A percentile compares a stretch with the other conserved stretches of the same genome.
These are phyloP conservation scores for Lentinula sp. DNA, from an alignment of 768 basidiomycete species.

Conservation along the genomic window DNA sequence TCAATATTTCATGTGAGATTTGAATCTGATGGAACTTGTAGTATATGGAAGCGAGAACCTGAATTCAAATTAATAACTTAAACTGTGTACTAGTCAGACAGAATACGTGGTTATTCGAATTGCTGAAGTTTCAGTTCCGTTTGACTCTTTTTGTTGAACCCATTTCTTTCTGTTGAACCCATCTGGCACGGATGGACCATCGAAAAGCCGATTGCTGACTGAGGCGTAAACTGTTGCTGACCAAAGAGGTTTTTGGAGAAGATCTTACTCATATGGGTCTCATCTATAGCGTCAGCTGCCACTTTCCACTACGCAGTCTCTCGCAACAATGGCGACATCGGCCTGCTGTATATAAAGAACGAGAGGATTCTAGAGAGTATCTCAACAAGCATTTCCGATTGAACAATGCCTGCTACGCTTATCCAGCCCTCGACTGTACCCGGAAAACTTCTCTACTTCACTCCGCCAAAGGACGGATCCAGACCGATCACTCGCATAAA, in stretches of 20 bases:
- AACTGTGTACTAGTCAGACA: too few relatives aligned
- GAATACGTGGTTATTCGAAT: not conserved
- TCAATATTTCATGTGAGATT: not conserved
- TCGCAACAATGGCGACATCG: slow-evolving; percentile 1
- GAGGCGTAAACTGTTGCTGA: not conserved
- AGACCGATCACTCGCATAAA: slow-evolving; percentile 22
- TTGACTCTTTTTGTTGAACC: not conserved
- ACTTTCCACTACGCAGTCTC: not conserved
- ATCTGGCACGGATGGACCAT: not conserved
- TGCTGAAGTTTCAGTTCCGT: not conserved
- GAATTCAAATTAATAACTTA: not conserved
- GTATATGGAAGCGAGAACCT: not conserved
- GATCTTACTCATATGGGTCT: not conserved
- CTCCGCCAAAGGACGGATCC: slow-evolving; percentile 21
- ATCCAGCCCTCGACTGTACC: slow-evolving; percentile 3
- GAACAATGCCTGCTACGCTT: slow-evolving; percentile 2
- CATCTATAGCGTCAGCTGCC: not conserved
- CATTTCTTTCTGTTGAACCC: too few relatives aligned
- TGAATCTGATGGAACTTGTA: not conserved
- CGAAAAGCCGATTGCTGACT: not conserved
- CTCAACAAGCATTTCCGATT: slow-evolving; percentile 34
- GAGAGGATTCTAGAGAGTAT: slow-evolving; percentile 45
- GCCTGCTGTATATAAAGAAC: not conserved
- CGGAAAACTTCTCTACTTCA: slow-evolving; percentile 7
- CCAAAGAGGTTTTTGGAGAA: not conserved